phyloP scores from a whole-genome alignment of 179 eudicot genomes.

The Pouteria campechiana region DNA sequence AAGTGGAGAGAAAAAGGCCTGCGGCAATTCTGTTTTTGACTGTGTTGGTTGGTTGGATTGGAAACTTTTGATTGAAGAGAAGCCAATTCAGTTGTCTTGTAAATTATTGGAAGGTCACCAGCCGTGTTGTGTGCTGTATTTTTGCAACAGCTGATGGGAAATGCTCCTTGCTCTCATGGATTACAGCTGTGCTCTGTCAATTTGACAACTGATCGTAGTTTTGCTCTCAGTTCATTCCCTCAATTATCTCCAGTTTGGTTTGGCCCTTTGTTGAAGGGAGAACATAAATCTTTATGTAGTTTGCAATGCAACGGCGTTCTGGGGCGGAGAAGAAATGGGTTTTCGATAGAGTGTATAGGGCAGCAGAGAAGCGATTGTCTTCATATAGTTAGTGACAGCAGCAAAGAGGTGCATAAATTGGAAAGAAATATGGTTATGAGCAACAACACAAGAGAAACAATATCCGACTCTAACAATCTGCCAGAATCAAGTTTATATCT shows the following conservation, averaged over 20 bases:
- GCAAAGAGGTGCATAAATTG: constrained; percentile 17
- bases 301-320: constrained; percentile 6
- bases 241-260: constrained; percentile 7
- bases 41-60: no score
- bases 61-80: no score
- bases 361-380: constrained; percentile 20
- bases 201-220: constrained; percentile 7
- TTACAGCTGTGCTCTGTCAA: constrained; percentile 7
- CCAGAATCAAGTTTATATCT: constrained; percentile 5
- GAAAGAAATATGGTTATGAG: constrained; percentile 14
- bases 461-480: constrained; percentile 12
- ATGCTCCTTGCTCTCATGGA: constrained; percentile 15
- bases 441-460: constrained; percentile 14
- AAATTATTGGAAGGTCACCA: no score
- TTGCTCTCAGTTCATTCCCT: constrained; percentile 2
- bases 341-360: constrained; percentile 15
- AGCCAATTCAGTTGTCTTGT: no score
- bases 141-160: no score
- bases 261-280: constrained; percentile 2
- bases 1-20: no score
- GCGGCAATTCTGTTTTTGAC: no score
- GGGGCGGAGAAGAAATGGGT: constrained; percentile 11
- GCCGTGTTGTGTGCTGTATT: no score
- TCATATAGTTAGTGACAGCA: constrained; percentile 19
- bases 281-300: constrained; percentile 9